Conservation (phyloP, 2,329 filamentous ascomycete genomes). For the Xylaria sp. region DNA sequence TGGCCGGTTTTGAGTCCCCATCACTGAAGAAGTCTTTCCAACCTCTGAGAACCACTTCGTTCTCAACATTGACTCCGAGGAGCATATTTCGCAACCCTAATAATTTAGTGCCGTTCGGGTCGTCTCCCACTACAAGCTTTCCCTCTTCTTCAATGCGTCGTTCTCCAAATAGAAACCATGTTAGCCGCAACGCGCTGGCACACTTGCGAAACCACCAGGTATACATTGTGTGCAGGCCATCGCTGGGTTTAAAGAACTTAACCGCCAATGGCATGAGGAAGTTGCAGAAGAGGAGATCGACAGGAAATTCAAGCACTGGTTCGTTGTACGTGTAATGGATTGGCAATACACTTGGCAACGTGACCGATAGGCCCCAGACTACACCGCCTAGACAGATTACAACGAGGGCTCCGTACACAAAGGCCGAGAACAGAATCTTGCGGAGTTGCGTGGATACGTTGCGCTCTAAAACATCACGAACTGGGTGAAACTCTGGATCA, state of each 20-base stretch:
- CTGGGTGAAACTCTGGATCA: constrained; percentile 96
- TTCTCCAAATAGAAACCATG: constrained; percentile 92
- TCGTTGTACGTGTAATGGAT: constrained; percentile 94
- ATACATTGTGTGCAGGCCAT: constrained; percentile 84
- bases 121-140: constrained; percentile 49
- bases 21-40: constrained; percentile 63
- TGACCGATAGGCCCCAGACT: constrained; percentile 82
- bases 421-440: constrained; percentile 94
- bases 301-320: constrained; percentile 90
- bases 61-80: constrained; percentile 51
- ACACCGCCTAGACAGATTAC: constrained; percentile 93
- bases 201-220: constrained; percentile 95
- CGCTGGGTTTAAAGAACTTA: constrained; percentile 82
- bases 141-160: constrained; percentile 83
- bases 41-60: constrained; percentile 56
- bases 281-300: constrained; percentile 95
- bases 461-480: constrained; percentile 93
- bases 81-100: constrained; percentile 52
- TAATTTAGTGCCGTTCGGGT: constrained; percentile 41
- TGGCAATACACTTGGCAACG: constrained; percentile 75
- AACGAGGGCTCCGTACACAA: constrained; percentile 93
- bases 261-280: constrained; percentile 90
- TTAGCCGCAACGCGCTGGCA: constrained; percentile 78
- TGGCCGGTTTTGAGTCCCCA: constrained; percentile 51
- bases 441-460: constrained; percentile 90